Conservation (phyloP, 768 basidiomycete species). For the Suillus cothurnatus region DNA sequence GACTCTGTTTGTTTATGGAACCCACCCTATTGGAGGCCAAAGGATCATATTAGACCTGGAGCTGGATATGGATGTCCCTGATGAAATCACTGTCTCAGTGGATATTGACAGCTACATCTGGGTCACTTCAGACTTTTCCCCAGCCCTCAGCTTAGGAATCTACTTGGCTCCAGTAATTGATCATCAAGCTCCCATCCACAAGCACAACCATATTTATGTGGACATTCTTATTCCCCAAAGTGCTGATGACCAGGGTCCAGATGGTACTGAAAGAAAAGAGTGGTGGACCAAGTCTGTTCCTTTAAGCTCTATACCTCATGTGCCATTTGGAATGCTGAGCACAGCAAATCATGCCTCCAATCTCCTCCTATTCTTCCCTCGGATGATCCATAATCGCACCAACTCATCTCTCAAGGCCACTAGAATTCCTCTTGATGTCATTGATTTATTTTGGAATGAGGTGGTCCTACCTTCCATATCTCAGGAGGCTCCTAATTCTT, state of each 20-base stretch:
- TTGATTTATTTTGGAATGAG: conserved; percentile 14
- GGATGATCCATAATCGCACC: conserved; percentile 12
- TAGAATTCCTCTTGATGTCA: conserved; percentile 5
- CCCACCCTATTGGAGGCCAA: too few species aligned
- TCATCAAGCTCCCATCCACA: neutral
- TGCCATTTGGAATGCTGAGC: conserved; percentile 3
- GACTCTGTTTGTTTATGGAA: too few species aligned
- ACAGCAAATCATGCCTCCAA: neutral
- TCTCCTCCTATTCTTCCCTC: conserved; percentile 13
- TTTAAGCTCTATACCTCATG: conserved; percentile 11
- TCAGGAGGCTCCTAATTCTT: neutral
- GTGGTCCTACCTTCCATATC: conserved; percentile 11
- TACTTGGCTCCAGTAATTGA: neutral
- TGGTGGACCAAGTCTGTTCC: conserved; percentile 16
- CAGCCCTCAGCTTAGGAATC: neutral
- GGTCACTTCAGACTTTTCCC: conserved; percentile 6
- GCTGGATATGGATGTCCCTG: neutral
- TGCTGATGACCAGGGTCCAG: neutral
- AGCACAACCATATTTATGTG: conserved; percentile 21
- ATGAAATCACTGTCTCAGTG: neutral
- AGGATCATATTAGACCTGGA: conserved; percentile 15
- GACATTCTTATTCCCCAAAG: conserved; percentile 16
- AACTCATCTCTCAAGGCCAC: neutral
- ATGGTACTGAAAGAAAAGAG: neutral
- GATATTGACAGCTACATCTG: conserved; percentile 25